Conservation (phyloP, 2,329 filamentous ascomycete species). For the Nothomitra cinnamomea region DNA sequence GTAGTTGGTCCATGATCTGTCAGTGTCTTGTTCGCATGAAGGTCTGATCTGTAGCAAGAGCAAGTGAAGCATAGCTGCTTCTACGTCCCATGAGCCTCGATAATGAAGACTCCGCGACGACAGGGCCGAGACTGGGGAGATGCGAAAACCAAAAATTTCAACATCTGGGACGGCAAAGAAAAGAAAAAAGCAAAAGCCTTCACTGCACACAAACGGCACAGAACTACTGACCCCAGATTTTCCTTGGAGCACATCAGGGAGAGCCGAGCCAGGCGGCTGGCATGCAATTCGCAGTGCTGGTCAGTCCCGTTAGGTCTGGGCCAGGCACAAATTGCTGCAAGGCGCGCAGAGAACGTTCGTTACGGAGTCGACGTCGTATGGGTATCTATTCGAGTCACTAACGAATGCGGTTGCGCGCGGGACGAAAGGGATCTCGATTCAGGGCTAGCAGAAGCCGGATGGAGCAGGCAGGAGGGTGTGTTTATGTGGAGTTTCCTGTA, state of each 20-base stretch:
- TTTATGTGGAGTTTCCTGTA: too few species aligned
- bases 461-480: too few species aligned
- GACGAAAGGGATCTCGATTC: too few species aligned
- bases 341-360: not conserved
- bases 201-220: not conserved
- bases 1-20: not conserved
- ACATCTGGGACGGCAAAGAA: conserved; percentile 1
- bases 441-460: too few species aligned
- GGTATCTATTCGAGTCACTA: not conserved
- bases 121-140: not conserved
- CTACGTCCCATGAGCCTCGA: not conserved
- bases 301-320: not conserved
- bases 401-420: too few species aligned
- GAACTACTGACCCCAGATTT: conserved; percentile 2
- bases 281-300: not conserved
- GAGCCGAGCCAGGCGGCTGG: conserved; percentile 1
- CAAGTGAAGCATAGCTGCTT: not conserved
- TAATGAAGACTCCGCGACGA: not conserved
- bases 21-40: too few species aligned
- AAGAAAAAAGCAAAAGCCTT: conserved; percentile 1
- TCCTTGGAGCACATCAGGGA: conserved; percentile 3
- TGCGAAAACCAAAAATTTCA: not conserved
- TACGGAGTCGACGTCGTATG: not conserved
- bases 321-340: not conserved
- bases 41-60: not conserved